Conservation (phyloP, 495 filamentous ascomycete genomes). For the Annulohypoxylon stygium region DNA sequence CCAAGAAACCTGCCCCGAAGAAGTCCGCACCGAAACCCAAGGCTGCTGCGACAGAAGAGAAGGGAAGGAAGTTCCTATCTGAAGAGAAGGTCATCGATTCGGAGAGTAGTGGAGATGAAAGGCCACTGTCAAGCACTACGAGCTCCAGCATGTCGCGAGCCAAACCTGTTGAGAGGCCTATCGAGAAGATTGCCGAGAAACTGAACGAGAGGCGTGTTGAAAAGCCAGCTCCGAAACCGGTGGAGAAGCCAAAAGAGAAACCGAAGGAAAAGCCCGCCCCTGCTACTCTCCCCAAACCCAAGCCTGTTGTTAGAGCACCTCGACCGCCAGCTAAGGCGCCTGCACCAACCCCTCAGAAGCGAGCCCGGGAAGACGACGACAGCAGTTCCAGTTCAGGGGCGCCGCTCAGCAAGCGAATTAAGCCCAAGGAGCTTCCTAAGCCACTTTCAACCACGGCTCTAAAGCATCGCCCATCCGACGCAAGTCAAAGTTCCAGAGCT, state of each 20-base stretch:
- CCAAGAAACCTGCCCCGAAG: conserved; percentile 58
- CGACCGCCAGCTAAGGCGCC: conserved; percentile 48
- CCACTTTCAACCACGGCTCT: conserved; percentile 30
- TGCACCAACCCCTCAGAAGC: conserved; percentile 54
- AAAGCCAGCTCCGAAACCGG: conserved; percentile 45
- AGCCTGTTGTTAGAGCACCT: conserved; percentile 47
- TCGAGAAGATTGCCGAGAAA: conserved; percentile 47
- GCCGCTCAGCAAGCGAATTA: conserved; percentile 64
- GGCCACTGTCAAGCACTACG: conserved; percentile 53
- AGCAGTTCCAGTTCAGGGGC: conserved; percentile 65
- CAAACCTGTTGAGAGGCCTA: conserved; percentile 53
- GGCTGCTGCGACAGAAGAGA: conserved; percentile 39
- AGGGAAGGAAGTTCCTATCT: conserved; percentile 61
- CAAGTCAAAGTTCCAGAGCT: conserved; percentile 60
- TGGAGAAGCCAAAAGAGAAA: conserved; percentile 52
- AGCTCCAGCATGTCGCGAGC: conserved; percentile 43
- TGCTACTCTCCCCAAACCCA: conserved; percentile 48
- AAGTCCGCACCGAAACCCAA: conserved; percentile 60
- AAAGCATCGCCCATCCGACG: conserved; percentile 61
- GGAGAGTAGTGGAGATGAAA: conserved; percentile 73
- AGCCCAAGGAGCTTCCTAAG: conserved; percentile 53
- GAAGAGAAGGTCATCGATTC: conserved; percentile 82
- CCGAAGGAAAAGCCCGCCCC: conserved; percentile 50
- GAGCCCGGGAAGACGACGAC: conserved; percentile 61
- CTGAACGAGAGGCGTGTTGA: conserved; percentile 52